Conservation (phyloP, 108 stramenopile genomes). For the Hondaea fermentalgiana region DNA sequence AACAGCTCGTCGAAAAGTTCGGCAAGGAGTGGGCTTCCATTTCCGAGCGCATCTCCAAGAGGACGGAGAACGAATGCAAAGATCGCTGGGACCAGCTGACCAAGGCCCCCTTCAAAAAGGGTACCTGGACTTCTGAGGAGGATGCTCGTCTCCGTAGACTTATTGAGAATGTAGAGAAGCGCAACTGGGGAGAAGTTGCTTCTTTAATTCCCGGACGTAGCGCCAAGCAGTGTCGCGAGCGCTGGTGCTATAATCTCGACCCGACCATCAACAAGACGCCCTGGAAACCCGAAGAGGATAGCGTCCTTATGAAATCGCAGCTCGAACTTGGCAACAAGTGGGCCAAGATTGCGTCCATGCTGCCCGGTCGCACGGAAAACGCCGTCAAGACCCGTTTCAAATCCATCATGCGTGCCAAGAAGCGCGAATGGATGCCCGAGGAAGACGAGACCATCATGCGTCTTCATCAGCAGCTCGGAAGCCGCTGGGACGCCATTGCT, state of each 20-base stretch:
- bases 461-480: not conserved
- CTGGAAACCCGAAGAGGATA: constrained; percentile 80
- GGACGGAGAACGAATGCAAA: not conserved
- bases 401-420: constrained; percentile 21
- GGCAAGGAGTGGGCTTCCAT: not conserved
- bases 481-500: constrained; percentile 11
- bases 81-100: not conserved
- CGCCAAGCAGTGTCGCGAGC: constrained; percentile 97
- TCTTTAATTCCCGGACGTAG: constrained; percentile 76
- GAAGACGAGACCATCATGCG: constrained; percentile 11
- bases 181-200: constrained; percentile 79
- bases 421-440: constrained; percentile 17
- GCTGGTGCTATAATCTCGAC: constrained; percentile 80
- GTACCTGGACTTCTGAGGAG: constrained; percentile 32
- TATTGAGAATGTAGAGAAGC: not conserved
- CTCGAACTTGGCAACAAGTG: constrained; percentile 27
- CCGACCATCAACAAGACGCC: constrained; percentile 77
- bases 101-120: constrained; percentile 11
- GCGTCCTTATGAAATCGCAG: constrained; percentile 24
- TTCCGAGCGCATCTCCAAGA: not conserved
- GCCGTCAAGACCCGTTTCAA: constrained; percentile 58
- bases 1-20: not conserved
- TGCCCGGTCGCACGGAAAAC: constrained; percentile 61
- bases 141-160: not conserved
- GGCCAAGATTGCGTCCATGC: constrained; percentile 54